Conservation (phyloP, 2,329 filamentous ascomycete genomes). For the Trichoderma pleuroti region DNA sequence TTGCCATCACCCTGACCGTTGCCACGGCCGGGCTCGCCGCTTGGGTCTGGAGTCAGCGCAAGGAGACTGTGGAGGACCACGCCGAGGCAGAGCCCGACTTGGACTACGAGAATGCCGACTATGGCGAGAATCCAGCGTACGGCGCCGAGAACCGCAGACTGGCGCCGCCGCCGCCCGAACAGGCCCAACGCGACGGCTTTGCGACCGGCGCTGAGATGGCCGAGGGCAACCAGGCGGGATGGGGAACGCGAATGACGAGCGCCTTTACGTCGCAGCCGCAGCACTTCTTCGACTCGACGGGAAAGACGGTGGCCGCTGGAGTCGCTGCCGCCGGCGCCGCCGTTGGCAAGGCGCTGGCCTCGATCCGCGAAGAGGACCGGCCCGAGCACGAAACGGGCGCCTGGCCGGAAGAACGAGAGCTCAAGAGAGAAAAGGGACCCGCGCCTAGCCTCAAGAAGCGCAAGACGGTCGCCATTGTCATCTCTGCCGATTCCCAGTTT, state of each 20-base stretch:
- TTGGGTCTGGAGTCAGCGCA: conserved; percentile 91
- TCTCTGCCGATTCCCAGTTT: conserved; percentile 70
- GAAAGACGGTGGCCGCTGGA: conserved; percentile 75
- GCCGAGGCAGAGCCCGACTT: conserved; percentile 53
- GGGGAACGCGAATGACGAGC: conserved; percentile 75
- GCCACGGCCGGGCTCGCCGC: conserved; percentile 82
- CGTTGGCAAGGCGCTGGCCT: conserved; percentile 76
- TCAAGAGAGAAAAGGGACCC: conserved; percentile 49
- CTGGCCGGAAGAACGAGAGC: conserved; percentile 86
- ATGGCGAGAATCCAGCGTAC: conserved; percentile 51
- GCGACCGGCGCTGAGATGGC: conserved; percentile 28
- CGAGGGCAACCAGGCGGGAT: conserved; percentile 41
- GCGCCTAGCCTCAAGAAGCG: conserved; percentile 47
- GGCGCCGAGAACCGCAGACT: conserved; percentile 39
- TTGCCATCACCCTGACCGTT: conserved; percentile 80
- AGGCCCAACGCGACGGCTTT: conserved; percentile 37
- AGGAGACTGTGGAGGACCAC: conserved; percentile 68
- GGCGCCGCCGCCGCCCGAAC: conserved; percentile 21
- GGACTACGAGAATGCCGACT: conserved; percentile 47
- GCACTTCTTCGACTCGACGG: conserved; percentile 65
- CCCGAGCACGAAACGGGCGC: conserved; percentile 82
- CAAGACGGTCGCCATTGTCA: conserved; percentile 82
- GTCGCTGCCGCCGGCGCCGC: conserved; percentile 79
- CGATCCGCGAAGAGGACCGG: conserved; percentile 80
- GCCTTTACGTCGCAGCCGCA: conserved; percentile 69